These are phyloP conservation scores for Daldinia concentrica DNA, from an alignment of 495 filamentous ascomycete genomes.

Conservation along the genomic window DNA sequence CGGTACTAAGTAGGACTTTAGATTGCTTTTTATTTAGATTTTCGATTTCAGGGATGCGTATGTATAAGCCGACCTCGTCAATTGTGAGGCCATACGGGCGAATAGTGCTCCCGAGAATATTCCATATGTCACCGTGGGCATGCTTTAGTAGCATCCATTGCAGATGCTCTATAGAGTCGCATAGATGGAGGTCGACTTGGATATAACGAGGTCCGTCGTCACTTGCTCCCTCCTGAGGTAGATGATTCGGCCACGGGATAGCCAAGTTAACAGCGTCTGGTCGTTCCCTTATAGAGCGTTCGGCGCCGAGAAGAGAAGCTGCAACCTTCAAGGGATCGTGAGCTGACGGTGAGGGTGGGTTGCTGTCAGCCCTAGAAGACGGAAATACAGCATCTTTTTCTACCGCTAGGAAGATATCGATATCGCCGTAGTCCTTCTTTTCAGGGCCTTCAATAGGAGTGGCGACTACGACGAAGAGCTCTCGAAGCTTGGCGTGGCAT, in stretches of 20 bases:
- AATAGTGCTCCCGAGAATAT: constrained; percentile 68
- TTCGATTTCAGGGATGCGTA: constrained; percentile 72
- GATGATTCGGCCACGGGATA: constrained; percentile 58
- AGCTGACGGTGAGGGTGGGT: not conserved
- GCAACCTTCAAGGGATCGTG: constrained; percentile 1
- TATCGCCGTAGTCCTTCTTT: constrained; percentile 66
- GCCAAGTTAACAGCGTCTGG: constrained; percentile 52
- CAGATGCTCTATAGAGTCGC: constrained; percentile 50
- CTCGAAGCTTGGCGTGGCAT: constrained; percentile 53
- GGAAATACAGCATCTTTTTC: constrained; percentile 46
- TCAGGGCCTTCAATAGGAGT: constrained; percentile 64
- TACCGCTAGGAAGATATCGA: constrained; percentile 65
- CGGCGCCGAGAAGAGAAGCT: constrained; percentile 45
- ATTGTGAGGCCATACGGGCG: constrained; percentile 69
- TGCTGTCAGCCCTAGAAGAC: not conserved
- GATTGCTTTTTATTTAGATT: constrained; percentile 60
- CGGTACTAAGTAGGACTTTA: constrained; percentile 63
- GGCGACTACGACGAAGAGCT: constrained; percentile 58
- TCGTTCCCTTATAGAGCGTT: constrained; percentile 44
- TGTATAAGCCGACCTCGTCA: constrained; percentile 65
- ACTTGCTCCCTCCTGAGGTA: not conserved
- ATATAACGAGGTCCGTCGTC: constrained; percentile 50
- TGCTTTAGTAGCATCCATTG: constrained; percentile 70
- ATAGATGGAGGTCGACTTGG: constrained; percentile 72
- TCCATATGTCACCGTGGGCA: constrained; percentile 73